Base-by-base conservation (phyloP, 495 filamentous ascomycete species). In the Penicillium robsamsonii region DNA sequence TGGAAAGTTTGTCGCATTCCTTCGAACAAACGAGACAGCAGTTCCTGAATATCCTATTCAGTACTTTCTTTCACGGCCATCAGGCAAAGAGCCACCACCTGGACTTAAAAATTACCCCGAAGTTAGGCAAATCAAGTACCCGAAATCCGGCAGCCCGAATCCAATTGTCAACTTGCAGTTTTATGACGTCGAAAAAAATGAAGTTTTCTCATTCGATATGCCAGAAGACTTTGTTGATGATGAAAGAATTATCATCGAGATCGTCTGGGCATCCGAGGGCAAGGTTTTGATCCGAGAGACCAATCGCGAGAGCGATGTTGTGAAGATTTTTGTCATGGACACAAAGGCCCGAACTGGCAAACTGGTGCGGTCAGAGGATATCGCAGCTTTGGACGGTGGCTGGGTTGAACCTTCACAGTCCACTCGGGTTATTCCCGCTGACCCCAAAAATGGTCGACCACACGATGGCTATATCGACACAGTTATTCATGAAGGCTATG, bases 391-490 rank as follows among this genome's bases (percentile, higher is more conserved):
- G 7, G 94, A 98, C 69, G 92, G 93, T 12, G 94, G 94, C 42
- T 98, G 94, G 94, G 94, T 97, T 59, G 94, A 98, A 70, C 89
- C 96, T 35, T 88, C 91, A 1, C 85, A 97, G 61, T 81, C 85
- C 29, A 97, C 94, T 4, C 82, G 77, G 55, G 96, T 87, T 64
- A 87, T 98, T 50, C 95, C 94, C 8, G 88, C 91, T 3, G 88
- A 96, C 67, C 84, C 88, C 37, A 61, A 70, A 22, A 92, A 89
- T 59, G 90, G 90, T 15, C 85, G 94, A 11, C 77, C 79, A 35
- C 71, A 92, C 20, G 90, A 95, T 67, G 94, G 94, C 4, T 98
- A 98, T 65, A 84, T 98, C 57, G 94, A 98, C 72, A 92, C 89
- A 0, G 76, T 98, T 41, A 88, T 97, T 52, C 76, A 93, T 65